phyloP scores from a whole-genome alignment of 2,329 filamentous ascomycete genomes.

The Fusarium luffae region DNA sequence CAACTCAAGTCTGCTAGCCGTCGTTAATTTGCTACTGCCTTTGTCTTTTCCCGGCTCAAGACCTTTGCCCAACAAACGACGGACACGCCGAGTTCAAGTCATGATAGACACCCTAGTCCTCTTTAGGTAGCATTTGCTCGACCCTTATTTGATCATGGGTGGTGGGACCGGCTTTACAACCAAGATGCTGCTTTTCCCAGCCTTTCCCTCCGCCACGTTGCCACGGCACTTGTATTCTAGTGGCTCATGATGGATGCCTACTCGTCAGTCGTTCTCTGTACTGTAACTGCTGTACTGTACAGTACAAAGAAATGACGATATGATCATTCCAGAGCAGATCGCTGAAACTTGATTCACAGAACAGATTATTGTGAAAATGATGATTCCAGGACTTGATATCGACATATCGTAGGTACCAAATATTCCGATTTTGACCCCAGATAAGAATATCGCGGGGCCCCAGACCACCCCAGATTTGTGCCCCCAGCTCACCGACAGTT shows the following conservation, averaged over 20 bases:
- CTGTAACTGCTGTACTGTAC: neutral
- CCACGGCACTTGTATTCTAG: conserved; percentile 44
- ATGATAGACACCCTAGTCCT: conserved; percentile 10
- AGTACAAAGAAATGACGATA: conserved; percentile 18
- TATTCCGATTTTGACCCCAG: neutral
- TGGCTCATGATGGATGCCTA: conserved; percentile 24
- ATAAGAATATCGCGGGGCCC: conserved; percentile 46
- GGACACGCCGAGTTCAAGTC: conserved; percentile 26
- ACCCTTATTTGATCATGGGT: conserved; percentile 19
- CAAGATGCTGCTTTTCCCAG: conserved; percentile 41
- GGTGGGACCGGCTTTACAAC: conserved; percentile 34
- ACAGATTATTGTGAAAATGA: neutral
- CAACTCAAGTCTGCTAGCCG: neutral
- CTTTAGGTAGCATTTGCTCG: conserved; percentile 16
- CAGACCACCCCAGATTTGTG: conserved; percentile 29
- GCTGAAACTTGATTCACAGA: neutral
- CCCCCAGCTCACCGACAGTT: conserved; percentile 43
- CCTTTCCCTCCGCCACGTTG: conserved; percentile 45
- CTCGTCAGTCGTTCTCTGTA: conserved; percentile 1
- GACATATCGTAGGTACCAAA: neutral
- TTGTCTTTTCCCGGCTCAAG: neutral
- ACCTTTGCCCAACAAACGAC: conserved; percentile 28
- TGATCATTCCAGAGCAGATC: neutral
- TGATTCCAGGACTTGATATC: neutral
- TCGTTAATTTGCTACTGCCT: neutral